These are phyloP conservation scores for Apophysomyces elegans DNA, from an alignment of 371 early-diverging fungal species.

Conservation along the genomic window DNA sequence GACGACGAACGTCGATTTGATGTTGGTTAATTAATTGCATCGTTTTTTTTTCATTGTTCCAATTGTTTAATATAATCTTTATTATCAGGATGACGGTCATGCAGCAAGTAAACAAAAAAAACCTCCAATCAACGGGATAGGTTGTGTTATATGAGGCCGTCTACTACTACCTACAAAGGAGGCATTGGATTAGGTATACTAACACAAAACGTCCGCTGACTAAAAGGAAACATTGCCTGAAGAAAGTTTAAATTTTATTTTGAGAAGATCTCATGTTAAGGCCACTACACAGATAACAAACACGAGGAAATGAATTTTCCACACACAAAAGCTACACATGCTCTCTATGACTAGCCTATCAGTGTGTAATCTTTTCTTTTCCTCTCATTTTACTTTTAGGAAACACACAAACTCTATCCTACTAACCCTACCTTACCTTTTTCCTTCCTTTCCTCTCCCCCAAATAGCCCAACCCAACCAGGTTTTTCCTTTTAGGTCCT, in stretches of 20 bases:
- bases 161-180: neutral
- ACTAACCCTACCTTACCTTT: too few relatives aligned
- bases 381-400: too few relatives aligned
- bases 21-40: neutral
- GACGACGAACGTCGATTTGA: neutral
- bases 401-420: too few relatives aligned
- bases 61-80: too few relatives aligned
- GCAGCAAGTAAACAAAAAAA: neutral
- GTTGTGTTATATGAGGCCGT: conserved; percentile 3
- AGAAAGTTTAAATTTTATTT: conserved; percentile 6
- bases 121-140: neutral
- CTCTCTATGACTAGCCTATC: neutral
- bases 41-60: neutral
- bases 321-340: neutral
- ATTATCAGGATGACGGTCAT: too few relatives aligned
- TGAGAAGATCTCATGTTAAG: conserved; percentile 8
- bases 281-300: neutral
- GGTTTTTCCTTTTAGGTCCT: too few relatives aligned
- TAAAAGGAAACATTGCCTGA: conserved; percentile 5
- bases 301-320: conserved; percentile 3
- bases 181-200: neutral
- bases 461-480: too few relatives aligned
- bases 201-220: conserved; percentile 1
- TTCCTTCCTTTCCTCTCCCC: too few relatives aligned
- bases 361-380: too few relatives aligned